Evolutionary conservation across 441 rosid genomes (phyloP).

Genomic region (Croton laevigatus): DNA sequence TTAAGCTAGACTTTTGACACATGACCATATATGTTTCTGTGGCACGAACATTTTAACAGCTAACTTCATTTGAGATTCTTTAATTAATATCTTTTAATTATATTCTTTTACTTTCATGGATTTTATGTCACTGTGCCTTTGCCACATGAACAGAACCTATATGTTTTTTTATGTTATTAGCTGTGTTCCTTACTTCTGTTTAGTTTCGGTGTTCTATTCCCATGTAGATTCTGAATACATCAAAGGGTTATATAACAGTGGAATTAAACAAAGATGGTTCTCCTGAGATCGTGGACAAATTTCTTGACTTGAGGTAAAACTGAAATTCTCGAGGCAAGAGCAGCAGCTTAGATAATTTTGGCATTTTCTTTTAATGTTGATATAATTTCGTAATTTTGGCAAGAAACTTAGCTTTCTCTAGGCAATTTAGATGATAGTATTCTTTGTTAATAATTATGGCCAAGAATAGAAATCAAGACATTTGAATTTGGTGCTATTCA

Average conservation of each 20-base stretch:
- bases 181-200: conserved; percentile 1
- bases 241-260: conserved; percentile 60
- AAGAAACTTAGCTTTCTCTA: background rate
- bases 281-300: conserved; percentile 72
- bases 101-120: background rate
- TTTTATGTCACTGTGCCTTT: background rate
- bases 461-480: background rate
- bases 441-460: background rate
- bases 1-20: conserved; percentile 5
- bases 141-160: background rate
- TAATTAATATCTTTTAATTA: background rate
- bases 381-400: background rate
- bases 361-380: background rate
- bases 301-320: conserved; percentile 61
- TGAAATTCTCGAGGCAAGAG: background rate
- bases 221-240: conserved; percentile 63
- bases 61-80: conserved; percentile 2
- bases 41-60: background rate
- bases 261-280: conserved; percentile 71
- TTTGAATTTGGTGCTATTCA: background rate
- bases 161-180: background rate
- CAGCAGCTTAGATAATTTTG: conserved; percentile 1
- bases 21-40: background rate
- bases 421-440: background rate
- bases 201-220: conserved; percentile 15